Evolutionary conservation across 306 rosid species (phyloP).

Genomic region (Lithocarpus polystachyus): DNA sequence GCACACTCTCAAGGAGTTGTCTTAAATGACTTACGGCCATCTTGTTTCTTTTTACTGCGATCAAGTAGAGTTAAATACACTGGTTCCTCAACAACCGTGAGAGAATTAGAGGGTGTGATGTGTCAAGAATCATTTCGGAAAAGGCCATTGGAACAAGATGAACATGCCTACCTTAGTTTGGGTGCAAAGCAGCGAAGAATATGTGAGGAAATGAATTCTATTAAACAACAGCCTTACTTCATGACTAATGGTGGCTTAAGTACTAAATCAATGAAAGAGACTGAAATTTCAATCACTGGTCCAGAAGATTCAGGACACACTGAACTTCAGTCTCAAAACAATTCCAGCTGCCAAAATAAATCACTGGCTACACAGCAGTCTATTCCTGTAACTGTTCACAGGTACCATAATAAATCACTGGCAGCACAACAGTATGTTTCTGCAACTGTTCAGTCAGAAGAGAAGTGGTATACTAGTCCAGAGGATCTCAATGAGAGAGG

Average conservation of each 20-base stretch:
- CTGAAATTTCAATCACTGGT: slow-evolving; percentile 12
- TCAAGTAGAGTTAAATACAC: slow-evolving; percentile 42
- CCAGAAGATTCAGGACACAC: slow-evolving; percentile 18
- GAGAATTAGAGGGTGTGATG: slow-evolving; percentile 11
- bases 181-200: slow-evolving; percentile 38
- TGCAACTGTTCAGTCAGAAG: slow-evolving; percentile 36
- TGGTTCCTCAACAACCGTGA: slow-evolving; percentile 34
- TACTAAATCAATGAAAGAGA: slow-evolving; percentile 11
- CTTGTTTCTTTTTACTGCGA: slow-evolving; percentile 46
- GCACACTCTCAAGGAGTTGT: slow-evolving; percentile 54
- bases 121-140: slow-evolving; percentile 26
- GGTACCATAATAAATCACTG: not conserved
- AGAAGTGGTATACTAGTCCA: slow-evolving; percentile 66
- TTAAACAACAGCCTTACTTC: slow-evolving; percentile 20
- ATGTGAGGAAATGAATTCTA: slow-evolving; percentile 30
- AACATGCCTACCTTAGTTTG: slow-evolving; percentile 19
- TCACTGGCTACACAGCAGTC: slow-evolving; percentile 21
- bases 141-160: slow-evolving; percentile 36
- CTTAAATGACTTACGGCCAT: slow-evolving; percentile 50
- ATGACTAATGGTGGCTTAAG: slow-evolving; percentile 8
- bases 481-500: slow-evolving; percentile 39
- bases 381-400: slow-evolving; percentile 14
- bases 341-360: slow-evolving; percentile 16
- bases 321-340: slow-evolving; percentile 18
- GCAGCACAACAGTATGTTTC: slow-evolving; percentile 28